A percentile compares a stretch with the other conserved stretches of the same genome.
Evolutionary conservation across 805 yeast species (phyloP).

Genomic region (Myxozyma geophila): DNA sequence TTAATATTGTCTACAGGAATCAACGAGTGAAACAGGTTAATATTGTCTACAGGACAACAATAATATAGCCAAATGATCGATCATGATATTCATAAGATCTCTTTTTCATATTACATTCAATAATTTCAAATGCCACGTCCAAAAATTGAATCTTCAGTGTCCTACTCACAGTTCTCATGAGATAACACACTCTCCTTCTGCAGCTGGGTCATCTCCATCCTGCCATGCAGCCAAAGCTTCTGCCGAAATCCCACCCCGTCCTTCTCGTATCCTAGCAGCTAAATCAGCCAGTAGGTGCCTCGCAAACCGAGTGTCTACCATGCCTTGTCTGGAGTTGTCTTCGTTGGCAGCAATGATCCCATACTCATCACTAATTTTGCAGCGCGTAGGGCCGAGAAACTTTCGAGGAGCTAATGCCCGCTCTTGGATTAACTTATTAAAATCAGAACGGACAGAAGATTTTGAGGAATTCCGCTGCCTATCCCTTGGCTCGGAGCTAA

Average conservation of each 20-base stretch:
- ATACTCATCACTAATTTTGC: slow-evolving; percentile 12
- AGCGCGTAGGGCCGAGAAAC: slow-evolving; percentile 28
- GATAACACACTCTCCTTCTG: slow-evolving; percentile 2
- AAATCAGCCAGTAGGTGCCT: slow-evolving; percentile 22
- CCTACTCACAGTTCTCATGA: not conserved
- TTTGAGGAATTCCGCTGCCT: not conserved
- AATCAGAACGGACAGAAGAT: not conserved
- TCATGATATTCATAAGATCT: too few relatives aligned
- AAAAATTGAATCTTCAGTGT: too few relatives aligned
- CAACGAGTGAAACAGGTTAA: too few relatives aligned
- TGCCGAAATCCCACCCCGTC: not conserved
- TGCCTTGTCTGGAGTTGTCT: slow-evolving; percentile 22
- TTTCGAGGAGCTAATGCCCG: slow-evolving; percentile 21
- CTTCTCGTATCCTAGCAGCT: slow-evolving; percentile 19
- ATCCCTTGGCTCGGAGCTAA: not conserved
- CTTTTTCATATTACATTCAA: too few relatives aligned
- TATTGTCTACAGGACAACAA: too few relatives aligned
- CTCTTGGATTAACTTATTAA: slow-evolving; percentile 5
- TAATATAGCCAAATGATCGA: too few relatives aligned
- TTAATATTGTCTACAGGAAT: too few relatives aligned
- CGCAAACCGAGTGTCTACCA: slow-evolving; percentile 21
- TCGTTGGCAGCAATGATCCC: slow-evolving; percentile 27
- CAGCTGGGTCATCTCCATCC: slow-evolving; percentile 1
- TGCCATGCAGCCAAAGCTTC: not conserved
- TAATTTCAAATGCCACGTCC: too few relatives aligned